A percentile compares a stretch with the other conserved stretches of the same genome.
phyloP scores from a whole-genome alignment of 768 basidiomycete genomes.

The Boletus subcaerulescens region DNA sequence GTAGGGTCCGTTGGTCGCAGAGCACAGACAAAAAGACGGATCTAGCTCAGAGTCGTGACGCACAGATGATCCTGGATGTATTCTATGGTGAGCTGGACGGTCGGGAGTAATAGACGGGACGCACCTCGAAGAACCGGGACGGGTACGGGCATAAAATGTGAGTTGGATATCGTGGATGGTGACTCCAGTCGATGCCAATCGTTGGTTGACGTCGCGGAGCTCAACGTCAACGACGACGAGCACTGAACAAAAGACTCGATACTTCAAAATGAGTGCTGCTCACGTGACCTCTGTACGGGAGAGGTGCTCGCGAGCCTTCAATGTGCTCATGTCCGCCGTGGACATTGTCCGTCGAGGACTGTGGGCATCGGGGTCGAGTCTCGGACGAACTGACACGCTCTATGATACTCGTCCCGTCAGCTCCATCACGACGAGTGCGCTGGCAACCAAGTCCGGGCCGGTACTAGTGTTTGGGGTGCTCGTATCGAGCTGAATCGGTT shows the following conservation, averaged over 20 bases:
- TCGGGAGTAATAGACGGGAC: background rate
- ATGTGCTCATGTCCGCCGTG: background rate
- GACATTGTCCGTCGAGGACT: background rate
- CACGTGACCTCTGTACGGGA: constrained; percentile 16
- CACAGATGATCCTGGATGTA: constrained; percentile 1
- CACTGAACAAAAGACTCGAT: constrained; percentile 1
- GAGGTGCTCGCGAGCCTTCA: background rate
- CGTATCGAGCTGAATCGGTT: no score
- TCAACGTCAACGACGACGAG: constrained; percentile 12
- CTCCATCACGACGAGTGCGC: constrained; percentile 17
- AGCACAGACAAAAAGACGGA: background rate
- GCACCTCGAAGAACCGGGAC: constrained; percentile 8
- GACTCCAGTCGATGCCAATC: background rate
- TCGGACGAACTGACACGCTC: background rate
- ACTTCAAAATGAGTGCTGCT: constrained; percentile 13
- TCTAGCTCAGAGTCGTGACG: constrained; percentile 1
- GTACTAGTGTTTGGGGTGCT: background rate
- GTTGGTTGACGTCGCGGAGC: constrained; percentile 3
- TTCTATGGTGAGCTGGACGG: background rate
- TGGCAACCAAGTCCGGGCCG: constrained; percentile 13
- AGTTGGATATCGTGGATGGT: background rate
- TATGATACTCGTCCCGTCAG: no score
- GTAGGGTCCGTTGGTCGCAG: background rate
- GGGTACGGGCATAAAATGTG: background rate
- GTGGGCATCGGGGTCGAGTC: background rate